Evolutionary conservation across 2,329 filamentous ascomycete species (phyloP).

Genomic region (Aspergillus viridinutans): DNA sequence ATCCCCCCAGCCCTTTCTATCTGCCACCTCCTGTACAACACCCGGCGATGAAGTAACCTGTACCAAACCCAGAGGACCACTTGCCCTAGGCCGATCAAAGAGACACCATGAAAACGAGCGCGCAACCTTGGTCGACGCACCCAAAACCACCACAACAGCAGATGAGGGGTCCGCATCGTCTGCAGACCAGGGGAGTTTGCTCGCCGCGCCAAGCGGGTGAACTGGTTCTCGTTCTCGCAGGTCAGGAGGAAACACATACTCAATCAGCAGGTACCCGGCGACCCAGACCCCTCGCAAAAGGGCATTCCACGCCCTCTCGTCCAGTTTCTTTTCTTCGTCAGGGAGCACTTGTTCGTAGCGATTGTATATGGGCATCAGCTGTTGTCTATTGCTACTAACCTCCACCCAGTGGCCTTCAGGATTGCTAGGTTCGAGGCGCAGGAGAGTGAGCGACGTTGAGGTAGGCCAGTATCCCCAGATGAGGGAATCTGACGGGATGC

Average conservation of each 20-base stretch:
- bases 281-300: conserved; percentile 23
- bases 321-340: neutral
- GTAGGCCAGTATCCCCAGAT: conserved; percentile 46
- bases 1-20: neutral
- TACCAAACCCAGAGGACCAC: conserved; percentile 6
- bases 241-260: conserved; percentile 25
- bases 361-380: conserved; percentile 45
- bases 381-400: conserved; percentile 31
- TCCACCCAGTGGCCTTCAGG: conserved; percentile 33
- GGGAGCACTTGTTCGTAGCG: conserved; percentile 27
- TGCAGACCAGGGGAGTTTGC: conserved; percentile 23
- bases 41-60: conserved; percentile 9
- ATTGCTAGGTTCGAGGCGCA: conserved; percentile 29
- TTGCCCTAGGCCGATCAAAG: neutral
- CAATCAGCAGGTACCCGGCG: conserved; percentile 28
- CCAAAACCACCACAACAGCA: conserved; percentile 32
- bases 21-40: neutral
- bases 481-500: conserved; percentile 28
- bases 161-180: conserved; percentile 30
- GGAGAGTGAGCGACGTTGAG: conserved; percentile 26
- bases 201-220: conserved; percentile 9
- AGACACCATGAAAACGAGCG: conserved; percentile 14
- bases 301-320: conserved; percentile 16
- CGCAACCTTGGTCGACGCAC: conserved; percentile 25
- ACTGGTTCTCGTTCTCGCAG: neutral